Base-by-base conservation (phyloP, 805 yeast genomes). In the Myxozyma kluyveri region DNA sequence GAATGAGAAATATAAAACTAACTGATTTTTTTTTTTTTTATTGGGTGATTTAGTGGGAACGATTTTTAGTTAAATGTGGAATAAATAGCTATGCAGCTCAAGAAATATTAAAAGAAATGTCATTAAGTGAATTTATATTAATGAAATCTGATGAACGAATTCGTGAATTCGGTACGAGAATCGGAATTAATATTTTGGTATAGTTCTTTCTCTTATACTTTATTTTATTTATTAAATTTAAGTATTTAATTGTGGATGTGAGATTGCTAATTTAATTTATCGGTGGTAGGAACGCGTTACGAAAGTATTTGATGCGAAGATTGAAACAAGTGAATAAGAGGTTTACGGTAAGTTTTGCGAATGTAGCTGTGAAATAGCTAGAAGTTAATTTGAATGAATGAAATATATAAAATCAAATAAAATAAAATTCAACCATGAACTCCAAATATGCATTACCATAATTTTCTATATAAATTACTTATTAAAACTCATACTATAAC, bases 401-500 rank as follows among this genome's bases (percentile, higher is more conserved):
- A 14, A 23, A 18, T n/a, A 36, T 17, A 21, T 31, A 12, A 29
- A 21, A 23, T 19, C 24, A 5, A 32, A 12, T 32, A 1, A 17
- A 37, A 24, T 24, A 42, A 26, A 40, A 29, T 14, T 32, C 9
- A 17, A 14, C 31, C 18, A 17, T 33, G 33, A 29, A 29, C 33
- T 7, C 12, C 39, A 12, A 5, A 35, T 5, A 35, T 12, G 39
- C 5, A 5, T n/a, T 35, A n/a, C n/a, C 6, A 35, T n/a, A 12
- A 6, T 5, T 21, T n/a, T 14, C 9, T 29, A 29, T 9, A 29
- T 9, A 29, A 10, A 36, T 41, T 36, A 46, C 37, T 52, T 48
- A 12, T 19, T 14, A 38, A 55, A 55, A 24, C 38, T 48, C 59
- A 55, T 55, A 49, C 59, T 52, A 27, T 55, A 55, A 18, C 59